Conservation (phyloP, 371 early-diverging fungal species). For the Zopfochytrium polystomum region DNA sequence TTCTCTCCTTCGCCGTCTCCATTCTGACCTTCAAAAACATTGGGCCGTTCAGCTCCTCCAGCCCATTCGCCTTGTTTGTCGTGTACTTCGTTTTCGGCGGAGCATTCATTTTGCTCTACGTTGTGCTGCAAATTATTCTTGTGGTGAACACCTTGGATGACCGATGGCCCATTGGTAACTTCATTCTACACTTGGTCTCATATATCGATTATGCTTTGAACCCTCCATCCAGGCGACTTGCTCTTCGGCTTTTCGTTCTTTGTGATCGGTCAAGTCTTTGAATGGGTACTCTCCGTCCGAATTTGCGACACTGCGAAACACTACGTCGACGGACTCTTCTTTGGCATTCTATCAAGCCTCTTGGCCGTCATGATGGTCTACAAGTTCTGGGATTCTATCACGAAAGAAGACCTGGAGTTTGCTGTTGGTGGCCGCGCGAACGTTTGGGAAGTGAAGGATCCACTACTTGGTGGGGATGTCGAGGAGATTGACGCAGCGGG, state of each 20-base stretch:
- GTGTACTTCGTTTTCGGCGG: conserved; percentile 85
- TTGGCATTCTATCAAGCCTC: conserved; percentile 86
- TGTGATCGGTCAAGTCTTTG: conserved; percentile 80
- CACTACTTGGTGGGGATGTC: conserved; percentile 57
- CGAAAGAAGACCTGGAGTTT: conserved; percentile 97
- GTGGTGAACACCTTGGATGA: conserved; percentile 92
- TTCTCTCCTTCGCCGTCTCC: conserved; percentile 73
- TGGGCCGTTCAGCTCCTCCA: conserved; percentile 57
- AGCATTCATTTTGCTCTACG: conserved; percentile 76
- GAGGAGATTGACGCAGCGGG: no score
- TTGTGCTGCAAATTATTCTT: conserved; percentile 85
- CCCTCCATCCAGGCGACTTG: no score
- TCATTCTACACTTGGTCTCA: conserved; percentile 83
- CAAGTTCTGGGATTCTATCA: conserved; percentile 98
- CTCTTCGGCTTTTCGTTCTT: no score
- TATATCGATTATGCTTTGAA: no score
- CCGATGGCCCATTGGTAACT: conserved; percentile 93
- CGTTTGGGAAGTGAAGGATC: conserved; percentile 92
- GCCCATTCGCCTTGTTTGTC: conserved; percentile 80
- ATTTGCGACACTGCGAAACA: conserved; percentile 88
- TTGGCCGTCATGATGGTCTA: conserved; percentile 98
- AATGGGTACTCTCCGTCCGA: conserved; percentile 69
- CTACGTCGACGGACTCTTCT: conserved; percentile 95
- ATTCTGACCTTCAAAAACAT: conserved; percentile 76
- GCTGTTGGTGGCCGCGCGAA: conserved; percentile 84